phyloP scores from a whole-genome alignment of 1,284 basidiomycete genomes.

The Pyrrhoderma lamaoense region DNA sequence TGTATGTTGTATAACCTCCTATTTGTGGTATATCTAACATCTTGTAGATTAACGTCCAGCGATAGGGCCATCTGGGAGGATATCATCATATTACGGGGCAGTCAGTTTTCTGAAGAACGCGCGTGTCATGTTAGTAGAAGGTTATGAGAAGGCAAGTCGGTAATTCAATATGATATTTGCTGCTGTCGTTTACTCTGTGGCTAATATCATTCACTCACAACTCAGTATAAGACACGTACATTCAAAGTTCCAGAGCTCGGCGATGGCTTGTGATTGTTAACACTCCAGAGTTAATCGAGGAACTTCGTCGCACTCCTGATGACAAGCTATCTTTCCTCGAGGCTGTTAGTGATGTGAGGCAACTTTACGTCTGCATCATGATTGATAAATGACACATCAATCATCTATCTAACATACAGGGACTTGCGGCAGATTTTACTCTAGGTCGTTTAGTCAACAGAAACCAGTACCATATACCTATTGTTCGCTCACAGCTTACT shows the following conservation, averaged over 20 bases:
- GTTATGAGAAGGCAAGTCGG: constrained; percentile 7
- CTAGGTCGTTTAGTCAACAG: constrained; percentile 9
- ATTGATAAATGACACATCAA: neutral
- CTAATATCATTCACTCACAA: neutral
- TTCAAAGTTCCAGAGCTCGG: constrained; percentile 25
- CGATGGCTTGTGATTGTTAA: constrained; percentile 27
- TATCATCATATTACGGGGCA: constrained; percentile 10
- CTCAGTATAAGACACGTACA: constrained; percentile 19
- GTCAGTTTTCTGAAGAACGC: constrained; percentile 2
- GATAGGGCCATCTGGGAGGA: constrained; percentile 6
- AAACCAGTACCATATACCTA: constrained; percentile 21
- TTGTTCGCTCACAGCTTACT: constrained; percentile 20
- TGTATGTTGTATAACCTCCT: neutral
- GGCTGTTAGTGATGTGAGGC: constrained; percentile 23
- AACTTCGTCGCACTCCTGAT: constrained; percentile 29
- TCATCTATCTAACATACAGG: constrained; percentile 2
- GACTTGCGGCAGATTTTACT: constrained; percentile 3
- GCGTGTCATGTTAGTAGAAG: constrained; percentile 9
- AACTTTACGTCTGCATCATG: neutral
- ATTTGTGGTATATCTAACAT: neutral
- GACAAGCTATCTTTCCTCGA: constrained; percentile 24
- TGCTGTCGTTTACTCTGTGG: no score
- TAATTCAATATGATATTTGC: neutral
- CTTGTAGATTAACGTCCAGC: constrained; percentile 11
- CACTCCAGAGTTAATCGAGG: constrained; percentile 25